Evolutionary conservation across 305 asterid species (phyloP).

Genomic region (Fraxinus platypoda): DNA sequence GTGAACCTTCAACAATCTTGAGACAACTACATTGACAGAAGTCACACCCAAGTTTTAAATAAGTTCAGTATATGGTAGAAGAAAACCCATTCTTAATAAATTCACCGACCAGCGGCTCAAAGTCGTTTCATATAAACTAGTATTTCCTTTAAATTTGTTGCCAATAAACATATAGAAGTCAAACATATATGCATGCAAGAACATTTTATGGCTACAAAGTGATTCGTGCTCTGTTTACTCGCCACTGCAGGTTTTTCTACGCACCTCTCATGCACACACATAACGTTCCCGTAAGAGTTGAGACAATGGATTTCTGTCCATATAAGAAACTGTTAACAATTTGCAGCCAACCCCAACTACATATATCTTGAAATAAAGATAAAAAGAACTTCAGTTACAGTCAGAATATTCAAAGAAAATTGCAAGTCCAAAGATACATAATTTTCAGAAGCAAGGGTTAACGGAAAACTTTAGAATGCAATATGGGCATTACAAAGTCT

Average conservation of each 20-base stretch:
- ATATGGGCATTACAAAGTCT: constrained; percentile 15
- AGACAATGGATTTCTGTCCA: not conserved
- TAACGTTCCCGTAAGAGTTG: not conserved
- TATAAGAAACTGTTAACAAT: not conserved
- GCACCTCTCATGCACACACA: not conserved
- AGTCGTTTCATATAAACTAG: too few relatives aligned
- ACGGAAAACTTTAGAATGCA: constrained; percentile 5
- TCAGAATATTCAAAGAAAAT: not conserved
- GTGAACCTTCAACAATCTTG: too few relatives aligned
- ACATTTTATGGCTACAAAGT: not conserved
- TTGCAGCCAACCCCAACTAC: not conserved
- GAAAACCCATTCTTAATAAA: too few relatives aligned
- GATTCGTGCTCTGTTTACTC: not conserved
- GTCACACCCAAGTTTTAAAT: too few relatives aligned
- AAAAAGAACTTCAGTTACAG: not conserved
- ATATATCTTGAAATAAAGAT: not conserved
- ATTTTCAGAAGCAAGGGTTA: not conserved
- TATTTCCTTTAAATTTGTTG: not conserved
- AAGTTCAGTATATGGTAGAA: too few relatives aligned
- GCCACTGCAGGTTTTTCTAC: not conserved
- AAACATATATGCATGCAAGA: not conserved
- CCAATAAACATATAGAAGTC: not conserved
- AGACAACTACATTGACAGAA: too few relatives aligned
- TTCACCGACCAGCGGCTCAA: too few relatives aligned
- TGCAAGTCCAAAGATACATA: not conserved